Percentiles rank a stretch among this genome's conserved stretches.
These are phyloP conservation scores for Picochlorum sp. DNA, from an alignment of 139 green algal genomes.

Conservation along the genomic window DNA sequence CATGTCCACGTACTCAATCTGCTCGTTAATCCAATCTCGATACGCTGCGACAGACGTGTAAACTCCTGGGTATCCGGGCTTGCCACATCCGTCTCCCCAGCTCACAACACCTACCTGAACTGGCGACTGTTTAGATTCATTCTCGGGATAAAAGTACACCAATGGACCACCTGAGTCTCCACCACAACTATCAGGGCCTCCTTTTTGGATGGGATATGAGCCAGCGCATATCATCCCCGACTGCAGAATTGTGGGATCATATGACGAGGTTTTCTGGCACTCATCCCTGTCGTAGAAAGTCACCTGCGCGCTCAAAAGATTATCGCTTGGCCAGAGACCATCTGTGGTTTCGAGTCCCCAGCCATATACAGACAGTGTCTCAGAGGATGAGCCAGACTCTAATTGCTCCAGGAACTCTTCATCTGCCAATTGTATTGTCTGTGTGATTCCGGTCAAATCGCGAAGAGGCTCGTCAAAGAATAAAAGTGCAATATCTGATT, in stretches of 20 bases:
- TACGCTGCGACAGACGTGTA: not conserved
- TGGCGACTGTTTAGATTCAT: not conserved
- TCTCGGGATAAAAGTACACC: not conserved
- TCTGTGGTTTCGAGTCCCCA: not conserved
- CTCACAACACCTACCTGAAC: not conserved
- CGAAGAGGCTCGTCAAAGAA: not conserved
- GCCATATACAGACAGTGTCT: not conserved
- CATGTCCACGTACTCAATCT: not conserved
- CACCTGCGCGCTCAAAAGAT: not conserved
- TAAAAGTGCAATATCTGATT: not conserved
- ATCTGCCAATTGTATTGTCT: not conserved
- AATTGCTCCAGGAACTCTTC: not conserved
- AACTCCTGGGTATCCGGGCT: not conserved
- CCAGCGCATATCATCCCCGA: not conserved
- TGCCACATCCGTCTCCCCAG: not conserved
- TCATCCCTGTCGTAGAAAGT: not conserved
- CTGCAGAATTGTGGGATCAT: not conserved
- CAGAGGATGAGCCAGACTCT: not conserved
- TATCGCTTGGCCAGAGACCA: not conserved
- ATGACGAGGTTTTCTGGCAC: not conserved
- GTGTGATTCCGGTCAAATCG: not conserved
- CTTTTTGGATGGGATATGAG: not conserved
- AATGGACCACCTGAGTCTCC: slow-evolving; percentile 2
- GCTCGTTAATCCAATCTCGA: not conserved
- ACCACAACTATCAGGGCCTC: not conserved